Evolutionary conservation across 352 stramenopile species (phyloP).

Genomic region (Phytophthora macrochlamydospora): DNA sequence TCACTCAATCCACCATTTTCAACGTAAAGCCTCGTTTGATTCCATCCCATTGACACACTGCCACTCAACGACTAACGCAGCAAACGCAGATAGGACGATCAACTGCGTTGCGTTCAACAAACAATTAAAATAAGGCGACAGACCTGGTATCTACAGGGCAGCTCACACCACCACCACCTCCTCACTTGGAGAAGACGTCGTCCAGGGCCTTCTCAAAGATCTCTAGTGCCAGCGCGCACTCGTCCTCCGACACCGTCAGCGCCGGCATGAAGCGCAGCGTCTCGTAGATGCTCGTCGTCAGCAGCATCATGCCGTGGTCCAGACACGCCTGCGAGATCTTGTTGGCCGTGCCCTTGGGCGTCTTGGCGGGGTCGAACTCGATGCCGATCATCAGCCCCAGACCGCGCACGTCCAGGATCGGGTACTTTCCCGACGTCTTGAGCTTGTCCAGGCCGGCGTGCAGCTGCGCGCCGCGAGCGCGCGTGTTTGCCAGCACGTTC

Average conservation of each 20-base stretch:
- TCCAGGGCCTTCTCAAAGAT: conserved; percentile 67
- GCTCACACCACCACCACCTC: conserved; percentile 2
- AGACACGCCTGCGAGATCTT: conserved; percentile 85
- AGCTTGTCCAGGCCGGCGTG: conserved; percentile 74
- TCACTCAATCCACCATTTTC: too few species aligned
- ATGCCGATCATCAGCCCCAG: conserved; percentile 94
- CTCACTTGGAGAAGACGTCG: conserved; percentile 48
- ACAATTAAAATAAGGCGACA: too few species aligned
- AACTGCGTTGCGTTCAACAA: too few species aligned
- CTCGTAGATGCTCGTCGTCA: conserved; percentile 93
- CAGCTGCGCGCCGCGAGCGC: conserved; percentile 75
- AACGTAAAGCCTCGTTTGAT: too few species aligned
- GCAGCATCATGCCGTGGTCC: conserved; percentile 88
- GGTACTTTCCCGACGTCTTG: conserved; percentile 74
- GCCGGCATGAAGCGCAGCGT: conserved; percentile 93
- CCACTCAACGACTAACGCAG: too few species aligned
- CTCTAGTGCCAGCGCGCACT: conserved; percentile 59
- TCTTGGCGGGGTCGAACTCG: conserved; percentile 84
- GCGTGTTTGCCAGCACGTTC: conserved; percentile 87
- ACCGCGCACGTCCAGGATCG: conserved; percentile 88
- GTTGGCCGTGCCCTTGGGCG: conserved; percentile 62
- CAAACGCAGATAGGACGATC: too few species aligned
- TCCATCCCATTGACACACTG: too few species aligned
- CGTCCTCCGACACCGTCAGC: conserved; percentile 86
- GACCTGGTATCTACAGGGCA: not conserved